Evolutionary conservation across 2,329 filamentous ascomycete genomes (phyloP).

Genomic region (Sporothrix humicola): DNA sequence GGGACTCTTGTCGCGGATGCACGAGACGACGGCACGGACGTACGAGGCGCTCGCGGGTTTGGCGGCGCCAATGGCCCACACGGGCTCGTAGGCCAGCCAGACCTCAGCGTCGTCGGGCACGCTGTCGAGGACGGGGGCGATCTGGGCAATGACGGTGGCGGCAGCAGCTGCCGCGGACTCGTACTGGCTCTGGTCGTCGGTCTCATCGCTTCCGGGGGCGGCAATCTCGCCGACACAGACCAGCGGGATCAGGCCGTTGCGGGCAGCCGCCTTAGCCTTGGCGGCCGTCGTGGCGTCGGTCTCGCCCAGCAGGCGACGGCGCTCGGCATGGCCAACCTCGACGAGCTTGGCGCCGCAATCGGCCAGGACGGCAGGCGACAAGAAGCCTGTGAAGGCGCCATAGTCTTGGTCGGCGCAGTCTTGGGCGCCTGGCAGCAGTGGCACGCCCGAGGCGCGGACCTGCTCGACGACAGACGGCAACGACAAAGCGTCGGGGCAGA

Average conservation of each 20-base stretch:
- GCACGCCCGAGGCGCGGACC: constrained; percentile 51
- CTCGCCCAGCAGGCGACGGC: constrained; percentile 73
- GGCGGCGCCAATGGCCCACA: constrained; percentile 83
- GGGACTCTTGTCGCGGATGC: constrained; percentile 61
- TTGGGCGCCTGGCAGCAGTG: constrained; percentile 73
- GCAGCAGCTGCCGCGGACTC: constrained; percentile 64
- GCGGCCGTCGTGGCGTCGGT: constrained; percentile 69
- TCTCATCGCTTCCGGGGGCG: constrained; percentile 44
- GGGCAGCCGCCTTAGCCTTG: constrained; percentile 71
- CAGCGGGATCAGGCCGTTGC: constrained; percentile 75
- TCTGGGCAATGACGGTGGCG: constrained; percentile 68
- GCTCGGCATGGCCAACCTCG: constrained; percentile 82
- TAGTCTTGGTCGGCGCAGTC: constrained; percentile 72
- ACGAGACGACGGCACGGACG: constrained; percentile 71
- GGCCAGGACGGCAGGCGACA: constrained; percentile 70
- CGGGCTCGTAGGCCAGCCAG: constrained; percentile 83
- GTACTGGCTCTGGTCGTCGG: constrained; percentile 60
- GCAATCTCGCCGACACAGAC: constrained; percentile 80
- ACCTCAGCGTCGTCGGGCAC: constrained; percentile 69
- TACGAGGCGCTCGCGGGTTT: constrained; percentile 74
- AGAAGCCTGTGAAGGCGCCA: constrained; percentile 79
- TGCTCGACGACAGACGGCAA: constrained; percentile 60
- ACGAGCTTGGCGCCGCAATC: constrained; percentile 74
- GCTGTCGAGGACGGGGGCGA: constrained; percentile 65
- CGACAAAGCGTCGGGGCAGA: constrained; percentile 79